Evolutionary conservation across 75 land plant genomes (phyloP).

Genomic region (Isoetes taiwanensis): DNA sequence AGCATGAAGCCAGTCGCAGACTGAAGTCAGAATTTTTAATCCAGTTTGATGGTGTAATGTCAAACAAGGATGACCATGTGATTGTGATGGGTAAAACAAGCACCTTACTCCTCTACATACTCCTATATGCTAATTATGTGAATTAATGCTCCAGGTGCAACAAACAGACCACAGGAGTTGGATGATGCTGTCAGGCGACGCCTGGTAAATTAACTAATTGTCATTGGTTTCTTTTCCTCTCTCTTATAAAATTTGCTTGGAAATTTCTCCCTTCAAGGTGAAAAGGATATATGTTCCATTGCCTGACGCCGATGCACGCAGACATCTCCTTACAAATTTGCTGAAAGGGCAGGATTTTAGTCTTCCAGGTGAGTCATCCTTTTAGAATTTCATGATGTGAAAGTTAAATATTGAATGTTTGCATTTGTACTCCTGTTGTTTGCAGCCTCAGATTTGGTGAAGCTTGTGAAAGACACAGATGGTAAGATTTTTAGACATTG

Average conservation of each 20-base stretch:
- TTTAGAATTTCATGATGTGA: not conserved
- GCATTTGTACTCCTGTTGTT: not conserved
- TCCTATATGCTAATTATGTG: constrained; percentile 1
- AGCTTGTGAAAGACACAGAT: constrained; percentile 62
- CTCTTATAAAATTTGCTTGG: not conserved
- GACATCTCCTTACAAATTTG: constrained; percentile 49
- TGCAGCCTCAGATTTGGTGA: constrained; percentile 66
- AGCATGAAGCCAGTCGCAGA: constrained; percentile 94
- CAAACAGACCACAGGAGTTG: constrained; percentile 91
- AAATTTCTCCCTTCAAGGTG: constrained; percentile 36
- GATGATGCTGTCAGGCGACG: constrained; percentile 98
- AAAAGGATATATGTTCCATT: constrained; percentile 92
- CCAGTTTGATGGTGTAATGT: constrained; percentile 91
- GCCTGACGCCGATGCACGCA: constrained; percentile 72
- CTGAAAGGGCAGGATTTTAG: constrained; percentile 74
- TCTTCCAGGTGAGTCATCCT: constrained; percentile 45
- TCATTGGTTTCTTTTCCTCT: not conserved
- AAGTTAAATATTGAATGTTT: not conserved
- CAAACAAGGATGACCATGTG: constrained; percentile 64
- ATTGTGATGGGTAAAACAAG: constrained; percentile 71
- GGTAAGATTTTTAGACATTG: constrained; percentile 33
- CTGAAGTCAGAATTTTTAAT: constrained; percentile 91
- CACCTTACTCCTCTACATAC: not conserved
- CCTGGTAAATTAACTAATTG: constrained; percentile 37
- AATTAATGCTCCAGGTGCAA: constrained; percentile 51